Base-by-base conservation (phyloP, 345 rosid species). In the Citrus sp. region DNA sequence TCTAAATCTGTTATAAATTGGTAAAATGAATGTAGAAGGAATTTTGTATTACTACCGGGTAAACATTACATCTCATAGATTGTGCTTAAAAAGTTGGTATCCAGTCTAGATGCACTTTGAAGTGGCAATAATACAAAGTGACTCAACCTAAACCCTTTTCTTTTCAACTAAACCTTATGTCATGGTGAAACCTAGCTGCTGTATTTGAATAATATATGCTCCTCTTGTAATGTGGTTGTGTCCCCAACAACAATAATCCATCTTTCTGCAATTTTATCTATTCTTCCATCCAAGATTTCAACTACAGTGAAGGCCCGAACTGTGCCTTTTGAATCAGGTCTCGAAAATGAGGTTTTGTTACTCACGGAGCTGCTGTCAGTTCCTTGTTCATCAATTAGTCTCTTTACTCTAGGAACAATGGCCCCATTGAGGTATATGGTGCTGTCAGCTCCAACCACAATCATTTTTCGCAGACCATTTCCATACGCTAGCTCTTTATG, bases 341-440 rank as follows among this genome's bases (percentile, higher is more conserved):
- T n/a, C 22, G 38, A 72, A 28, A 5, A 78, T 3, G 74, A 55
- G 59, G 80, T 75, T 30, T 77, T 64, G n/a, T 58, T 16, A 51
- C 69, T 78, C 37, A 13, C 40, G 19, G 10, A 51, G 73, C 75
- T 66, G 54, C 40, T 70, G 67, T 59, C 28, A 49, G 79, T 54
- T 79, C 34, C 82, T 58, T 46, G 84, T 42, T 66, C 77, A 32
- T 69, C 75, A 28, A 16, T 61, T 56, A 67, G 67, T 62, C 73
- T 67, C 79, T 77, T 86, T 72, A 90, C 89, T 74, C 98, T 87
- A 10, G 97, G 98, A 78, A 95, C 92, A 64, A 95, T 78, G 51
- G 98, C 98, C 27, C 93, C 98, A 38, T 93, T 92, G 67, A 95
- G 79, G 86, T 89, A 95, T 78, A 93, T 68, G 19, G 79, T 89